These are phyloP conservation scores for Rhizopus stolonifer DNA, from an alignment of 371 early-diverging fungal species.

Conservation along the genomic window DNA sequence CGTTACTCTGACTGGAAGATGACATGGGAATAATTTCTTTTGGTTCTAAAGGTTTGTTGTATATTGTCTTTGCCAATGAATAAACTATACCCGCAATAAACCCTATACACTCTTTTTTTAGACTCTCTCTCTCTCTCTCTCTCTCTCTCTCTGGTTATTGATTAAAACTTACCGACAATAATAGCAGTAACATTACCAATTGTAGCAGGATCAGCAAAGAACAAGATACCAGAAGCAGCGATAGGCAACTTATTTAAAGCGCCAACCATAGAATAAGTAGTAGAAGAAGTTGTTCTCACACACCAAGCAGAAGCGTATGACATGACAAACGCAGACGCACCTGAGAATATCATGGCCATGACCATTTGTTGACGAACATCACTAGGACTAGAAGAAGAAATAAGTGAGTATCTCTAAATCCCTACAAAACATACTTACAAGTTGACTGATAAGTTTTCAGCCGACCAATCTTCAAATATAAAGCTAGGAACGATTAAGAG, in stretches of 20 bases:
- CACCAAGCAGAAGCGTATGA: slow-evolving; percentile 95
- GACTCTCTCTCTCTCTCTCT: background rate
- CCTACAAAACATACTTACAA: slow-evolving; percentile 47
- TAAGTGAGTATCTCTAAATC: background rate
- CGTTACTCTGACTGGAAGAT: slow-evolving; percentile 33
- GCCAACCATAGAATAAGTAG: slow-evolving; percentile 98
- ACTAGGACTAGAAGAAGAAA: slow-evolving; percentile 34
- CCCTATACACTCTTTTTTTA: slow-evolving; percentile 29
- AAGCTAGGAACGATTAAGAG: slow-evolving; percentile 79
- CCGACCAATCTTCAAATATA: slow-evolving; percentile 76
- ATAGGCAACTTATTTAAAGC: slow-evolving; percentile 98
- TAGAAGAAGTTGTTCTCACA: slow-evolving; percentile 91
- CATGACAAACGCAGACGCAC: slow-evolving; percentile 89
- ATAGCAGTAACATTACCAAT: slow-evolving; percentile 81
- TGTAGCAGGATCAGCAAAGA: slow-evolving; percentile 88
- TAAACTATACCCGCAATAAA: slow-evolving; percentile 88
- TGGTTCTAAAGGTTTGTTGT: slow-evolving; percentile 38
- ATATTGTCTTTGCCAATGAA: slow-evolving; percentile 63
- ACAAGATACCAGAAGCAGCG: slow-evolving; percentile 94
- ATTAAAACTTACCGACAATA: slow-evolving; percentile 53
- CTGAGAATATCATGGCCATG: slow-evolving; percentile 78
- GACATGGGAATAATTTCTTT: slow-evolving; percentile 37
- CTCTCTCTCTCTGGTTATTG: too few species aligned
- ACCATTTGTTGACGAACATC: slow-evolving; percentile 56
- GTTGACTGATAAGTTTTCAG: slow-evolving; percentile 49